Evolutionary conservation across 2,329 filamentous ascomycete species (phyloP).

Genomic region (Curvularia eragrostidis): DNA sequence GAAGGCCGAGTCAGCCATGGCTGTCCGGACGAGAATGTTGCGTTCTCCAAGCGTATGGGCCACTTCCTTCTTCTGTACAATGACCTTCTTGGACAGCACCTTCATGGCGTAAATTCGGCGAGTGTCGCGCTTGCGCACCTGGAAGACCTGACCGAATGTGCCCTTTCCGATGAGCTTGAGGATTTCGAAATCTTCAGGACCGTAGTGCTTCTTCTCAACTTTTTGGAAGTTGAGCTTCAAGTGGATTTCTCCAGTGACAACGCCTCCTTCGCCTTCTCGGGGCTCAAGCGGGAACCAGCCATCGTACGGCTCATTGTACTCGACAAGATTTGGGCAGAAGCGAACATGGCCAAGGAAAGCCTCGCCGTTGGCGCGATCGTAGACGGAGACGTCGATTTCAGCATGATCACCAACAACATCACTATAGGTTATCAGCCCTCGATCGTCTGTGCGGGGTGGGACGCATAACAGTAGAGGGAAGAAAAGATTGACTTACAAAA

Average conservation of each 20-base stretch:
- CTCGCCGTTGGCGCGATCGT: constrained; percentile 84
- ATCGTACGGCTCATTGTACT: constrained; percentile 73
- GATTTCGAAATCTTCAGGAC: constrained; percentile 94
- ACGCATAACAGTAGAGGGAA: too few relatives aligned
- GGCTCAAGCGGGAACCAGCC: constrained; percentile 86
- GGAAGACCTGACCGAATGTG: constrained; percentile 97
- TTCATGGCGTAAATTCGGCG: constrained; percentile 99
- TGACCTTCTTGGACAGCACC: constrained; percentile 98
- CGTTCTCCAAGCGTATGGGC: constrained; percentile 96
- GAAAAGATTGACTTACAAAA: constrained; percentile 75
- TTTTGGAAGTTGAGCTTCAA: constrained; percentile 86
- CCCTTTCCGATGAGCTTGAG: constrained; percentile 96
- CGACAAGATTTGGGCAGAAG: constrained; percentile 73
- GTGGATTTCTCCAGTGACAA: constrained; percentile 84
- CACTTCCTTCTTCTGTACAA: constrained; percentile 99
- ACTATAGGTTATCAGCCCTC: constrained; percentile 58
- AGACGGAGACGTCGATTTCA: constrained; percentile 90
- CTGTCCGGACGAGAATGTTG: constrained; percentile 95
- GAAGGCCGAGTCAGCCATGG: constrained; percentile 93
- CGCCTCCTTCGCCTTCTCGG: constrained; percentile 78
- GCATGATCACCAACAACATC: constrained; percentile 93
- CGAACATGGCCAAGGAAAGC: constrained; percentile 91
- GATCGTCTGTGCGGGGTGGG: neutral
- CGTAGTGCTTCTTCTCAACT: constrained; percentile 84
- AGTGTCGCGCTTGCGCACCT: constrained; percentile 97